phyloP scores from a whole-genome alignment of 345 rosid genomes.

The Turritis glabra region DNA sequence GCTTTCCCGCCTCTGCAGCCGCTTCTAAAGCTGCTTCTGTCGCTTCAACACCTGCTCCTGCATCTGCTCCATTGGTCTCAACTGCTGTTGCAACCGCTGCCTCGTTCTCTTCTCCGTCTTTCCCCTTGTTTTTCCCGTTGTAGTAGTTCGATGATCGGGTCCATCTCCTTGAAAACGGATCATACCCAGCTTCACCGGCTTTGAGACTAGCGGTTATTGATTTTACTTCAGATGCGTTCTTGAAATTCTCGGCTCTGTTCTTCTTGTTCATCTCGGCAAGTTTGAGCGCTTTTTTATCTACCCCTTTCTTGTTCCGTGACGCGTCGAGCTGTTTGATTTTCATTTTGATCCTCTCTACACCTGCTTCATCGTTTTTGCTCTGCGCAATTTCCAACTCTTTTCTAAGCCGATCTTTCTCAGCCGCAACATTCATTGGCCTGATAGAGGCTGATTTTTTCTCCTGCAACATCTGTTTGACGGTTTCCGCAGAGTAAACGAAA shows the following conservation, averaged over 20 bases:
- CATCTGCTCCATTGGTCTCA: conserved; percentile 34
- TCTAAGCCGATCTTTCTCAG: conserved; percentile 93
- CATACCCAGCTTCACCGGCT: conserved; percentile 98
- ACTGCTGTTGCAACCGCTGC: conserved; percentile 32
- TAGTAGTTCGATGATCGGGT: conserved; percentile 93
- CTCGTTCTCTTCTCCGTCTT: conserved; percentile 35
- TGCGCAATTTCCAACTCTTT: conserved; percentile 79
- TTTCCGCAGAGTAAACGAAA: conserved; percentile 88
- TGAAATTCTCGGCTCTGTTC: conserved; percentile 95
- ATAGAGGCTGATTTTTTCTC: conserved; percentile 87
- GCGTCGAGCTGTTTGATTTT: conserved; percentile 85
- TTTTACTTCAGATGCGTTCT: conserved; percentile 81
- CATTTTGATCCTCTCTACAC: conserved; percentile 69
- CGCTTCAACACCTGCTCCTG: conserved; percentile 34
- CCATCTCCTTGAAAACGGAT: conserved; percentile 99
- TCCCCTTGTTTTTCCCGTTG: conserved; percentile 50
- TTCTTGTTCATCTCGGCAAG: conserved; percentile 96
- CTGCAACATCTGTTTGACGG: conserved; percentile 97
- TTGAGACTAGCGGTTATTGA: conserved; percentile 59
- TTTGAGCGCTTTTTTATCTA: conserved; percentile 73
- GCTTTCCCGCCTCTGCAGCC: conserved; percentile 97
- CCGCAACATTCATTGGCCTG: conserved; percentile 91
- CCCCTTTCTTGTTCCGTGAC: conserved; percentile 61
- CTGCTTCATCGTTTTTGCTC: conserved; percentile 70
- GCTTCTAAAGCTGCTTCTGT: conserved; percentile 86